Conservation (phyloP, 148 eudicot species). For the Vaccinium darrowii region DNA sequence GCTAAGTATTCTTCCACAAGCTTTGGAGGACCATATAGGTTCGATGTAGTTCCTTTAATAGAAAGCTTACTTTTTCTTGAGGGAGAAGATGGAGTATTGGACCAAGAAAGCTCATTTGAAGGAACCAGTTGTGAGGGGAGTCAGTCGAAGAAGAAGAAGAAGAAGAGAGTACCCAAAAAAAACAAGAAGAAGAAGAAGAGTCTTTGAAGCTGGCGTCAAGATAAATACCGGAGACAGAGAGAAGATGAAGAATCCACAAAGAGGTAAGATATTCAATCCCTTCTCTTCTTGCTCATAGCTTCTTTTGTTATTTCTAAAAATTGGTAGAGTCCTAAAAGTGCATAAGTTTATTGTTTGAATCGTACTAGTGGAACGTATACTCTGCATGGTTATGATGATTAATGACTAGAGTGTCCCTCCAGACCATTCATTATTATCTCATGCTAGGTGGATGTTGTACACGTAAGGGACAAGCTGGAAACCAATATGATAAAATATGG, state of each 20-base stretch:
- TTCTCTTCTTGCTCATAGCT: neutral
- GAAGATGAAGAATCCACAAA: neutral
- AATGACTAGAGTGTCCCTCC: neutral
- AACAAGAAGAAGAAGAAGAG: too few species aligned
- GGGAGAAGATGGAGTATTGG: neutral
- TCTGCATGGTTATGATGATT: neutral
- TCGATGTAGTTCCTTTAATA: slow-evolving; percentile 1
- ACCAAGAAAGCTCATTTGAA: neutral
- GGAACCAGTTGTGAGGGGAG: neutral
- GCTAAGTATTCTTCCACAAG: neutral
- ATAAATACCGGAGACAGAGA: neutral
- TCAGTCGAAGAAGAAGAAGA: neutral
- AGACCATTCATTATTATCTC: neutral
- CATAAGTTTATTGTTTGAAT: neutral
- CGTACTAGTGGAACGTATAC: neutral
- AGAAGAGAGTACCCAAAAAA: neutral
- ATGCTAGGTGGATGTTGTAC: too few species aligned
- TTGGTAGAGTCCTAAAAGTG: neutral
- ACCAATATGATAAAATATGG: too few species aligned
- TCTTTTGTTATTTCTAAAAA: neutral
- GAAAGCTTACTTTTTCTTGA: slow-evolving; percentile 9
- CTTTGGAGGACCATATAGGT: neutral
- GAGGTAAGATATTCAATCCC: neutral
- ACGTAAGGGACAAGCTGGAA: too few species aligned
- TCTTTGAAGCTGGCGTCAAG: neutral